Base-by-base conservation (phyloP, 495 filamentous ascomycete species). In the Pyronema omphalodes region DNA sequence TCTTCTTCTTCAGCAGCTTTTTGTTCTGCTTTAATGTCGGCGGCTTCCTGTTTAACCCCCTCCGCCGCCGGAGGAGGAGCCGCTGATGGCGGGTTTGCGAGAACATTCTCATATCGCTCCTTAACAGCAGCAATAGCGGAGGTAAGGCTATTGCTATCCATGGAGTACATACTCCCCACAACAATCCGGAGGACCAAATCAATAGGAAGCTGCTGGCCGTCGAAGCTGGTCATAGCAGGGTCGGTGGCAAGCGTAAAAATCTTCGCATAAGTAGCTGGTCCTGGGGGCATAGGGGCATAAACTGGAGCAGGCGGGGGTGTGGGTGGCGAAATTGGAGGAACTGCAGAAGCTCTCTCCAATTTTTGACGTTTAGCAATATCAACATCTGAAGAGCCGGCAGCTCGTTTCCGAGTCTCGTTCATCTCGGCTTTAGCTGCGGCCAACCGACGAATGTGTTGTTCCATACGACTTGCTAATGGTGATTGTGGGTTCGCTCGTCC, bases 241-340 rank as follows among this genome's bases (percentile, higher is more conserved):
- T 93, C 87, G 41, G 74, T 72, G 1, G 84, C 91, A 17, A 96
- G 69, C 6, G 84, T 94, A 65, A 83, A 99, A 5, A 96, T 70
- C 44, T 89, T 78, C 6, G 82, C 80, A 54, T 81, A 76, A 58
- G 76, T 89, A 53, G 81, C 76, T 11, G 84, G 84, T 6, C 86
- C 87, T 7, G 79, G 74, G 7, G 79, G 77, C 40, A 88, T 34
- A n/a, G 52, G 40, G 3, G 52, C 12, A 29, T 29, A 29, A 29
- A 29, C 23, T 29, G 23, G 23, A 58, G 50, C 57, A 67, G 37
- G 61, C 68, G 75, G 54, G 57, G 70, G 52, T 74, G 72, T 34
- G 67, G 79, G 76, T 34, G 52, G 39, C 29, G 48, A 34, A 4
- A 47, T 29, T 51, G 48, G 14, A 46, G 39, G 12, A 12, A n/a